These are phyloP conservation scores for Oryza officinalis DNA, from an alignment of 176 grass and related monocot genomes.

Conservation along the genomic window DNA sequence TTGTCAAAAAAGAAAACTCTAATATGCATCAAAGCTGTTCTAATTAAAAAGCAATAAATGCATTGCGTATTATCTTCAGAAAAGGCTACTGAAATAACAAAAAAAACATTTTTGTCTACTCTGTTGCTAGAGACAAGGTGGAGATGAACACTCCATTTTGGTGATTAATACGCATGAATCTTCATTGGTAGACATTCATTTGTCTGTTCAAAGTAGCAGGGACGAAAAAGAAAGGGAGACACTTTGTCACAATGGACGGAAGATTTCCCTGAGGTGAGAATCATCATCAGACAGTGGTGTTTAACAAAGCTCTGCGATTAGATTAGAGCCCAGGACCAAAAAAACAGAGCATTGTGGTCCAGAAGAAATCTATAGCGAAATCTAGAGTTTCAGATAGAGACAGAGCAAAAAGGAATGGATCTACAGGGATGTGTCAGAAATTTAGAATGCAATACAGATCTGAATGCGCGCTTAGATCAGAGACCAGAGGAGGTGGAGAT, in stretches of 20 bases:
- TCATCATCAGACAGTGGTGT: neutral
- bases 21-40: conserved; percentile 1
- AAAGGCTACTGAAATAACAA: conserved; percentile 10
- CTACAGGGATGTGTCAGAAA: conserved; percentile 32
- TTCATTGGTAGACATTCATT: neutral
- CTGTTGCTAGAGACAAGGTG: neutral
- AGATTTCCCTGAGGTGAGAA: conserved; percentile 7
- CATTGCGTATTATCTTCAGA: conserved; percentile 1
- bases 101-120: neutral
- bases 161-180: neutral
- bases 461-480: neutral
- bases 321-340: neutral
- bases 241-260: neutral
- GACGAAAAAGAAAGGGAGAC: neutral
- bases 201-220: neutral
- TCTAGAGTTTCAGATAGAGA: conserved; percentile 27
- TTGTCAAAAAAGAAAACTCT: neutral
- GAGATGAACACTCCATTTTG: neutral
- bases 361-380: conserved; percentile 48
- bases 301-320: conserved; percentile 8
- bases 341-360: conserved; percentile 35
- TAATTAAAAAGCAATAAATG: neutral
- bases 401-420: conserved; percentile 35
- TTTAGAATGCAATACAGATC: conserved; percentile 54
- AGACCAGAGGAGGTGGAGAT: neutral